Evolutionary conservation across 345 rosid genomes (phyloP), one percentile per base, ranked within the genome.

Genomic region (Raphanus raphanistrum): DNA sequence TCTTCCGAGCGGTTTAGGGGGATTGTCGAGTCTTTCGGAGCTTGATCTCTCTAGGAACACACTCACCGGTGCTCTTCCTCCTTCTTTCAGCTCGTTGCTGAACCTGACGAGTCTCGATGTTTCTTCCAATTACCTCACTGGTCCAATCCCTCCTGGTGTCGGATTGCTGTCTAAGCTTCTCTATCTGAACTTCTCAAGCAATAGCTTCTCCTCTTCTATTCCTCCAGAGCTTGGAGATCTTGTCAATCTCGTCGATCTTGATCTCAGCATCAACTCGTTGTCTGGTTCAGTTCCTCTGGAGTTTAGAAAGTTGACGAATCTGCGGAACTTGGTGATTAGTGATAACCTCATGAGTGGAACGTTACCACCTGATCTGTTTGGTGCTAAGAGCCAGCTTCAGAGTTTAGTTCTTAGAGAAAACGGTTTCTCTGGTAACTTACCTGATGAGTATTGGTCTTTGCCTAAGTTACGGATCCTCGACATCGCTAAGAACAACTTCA

Each of bases 191-290:
- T 82, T 93, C 72, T 95, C 99, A 0, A 81, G 79, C 69, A 95
- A 95, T 77, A 84, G 83, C 50, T 85, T 96, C 70, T 82, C 91
- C 0, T 87, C 93, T 79, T 45, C 88, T 4, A 80, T 93, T 78
- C 97, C 99, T 77, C 63, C 88, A 9, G 85, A 89, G 83, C 87
- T 96, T 3, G 95, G 96, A 5, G 79, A 83, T 79, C 97, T 96
- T 64, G 62, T 27, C 35, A 85, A 77, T 76, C 85, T 96, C 73
- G 85, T 86, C 70, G 87, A 85, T 77, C 89, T 93, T 82, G 99
- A 96, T 89, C 92, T 96, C 71, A 91, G 94, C 81, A 79, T 83
- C 78, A 96, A 96, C 81, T 76, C 78, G 3, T 80, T 96, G 77
- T 85, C 92, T 33, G 94, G 99, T 36, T 84, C 88, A 9, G 76